Evolutionary conservation across 2,329 filamentous ascomycete genomes (phyloP).

Genomic region (Beauveria australis): DNA sequence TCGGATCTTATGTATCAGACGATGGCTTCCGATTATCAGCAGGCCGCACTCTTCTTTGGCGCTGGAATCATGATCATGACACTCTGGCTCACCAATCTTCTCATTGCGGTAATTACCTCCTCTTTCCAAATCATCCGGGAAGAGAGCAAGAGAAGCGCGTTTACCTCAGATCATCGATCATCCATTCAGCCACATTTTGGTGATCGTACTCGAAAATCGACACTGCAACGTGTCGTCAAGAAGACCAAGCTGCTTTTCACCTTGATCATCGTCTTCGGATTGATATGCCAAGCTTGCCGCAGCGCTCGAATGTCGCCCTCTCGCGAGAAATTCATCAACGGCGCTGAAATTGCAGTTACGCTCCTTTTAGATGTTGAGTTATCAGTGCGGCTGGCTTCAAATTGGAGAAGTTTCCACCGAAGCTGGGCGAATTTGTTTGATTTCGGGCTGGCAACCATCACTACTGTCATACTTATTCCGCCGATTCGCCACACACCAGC

Average conservation of each 20-base stretch:
- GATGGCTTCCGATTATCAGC: slow-evolving; percentile 82
- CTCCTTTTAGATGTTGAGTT: slow-evolving; percentile 76
- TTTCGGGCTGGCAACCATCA: slow-evolving; percentile 69
- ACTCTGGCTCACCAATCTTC: slow-evolving; percentile 90
- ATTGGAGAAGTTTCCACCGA: slow-evolving; percentile 74
- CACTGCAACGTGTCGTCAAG: slow-evolving; percentile 63
- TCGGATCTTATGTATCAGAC: slow-evolving; percentile 91
- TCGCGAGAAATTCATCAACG: slow-evolving; percentile 57
- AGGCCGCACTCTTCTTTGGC: slow-evolving; percentile 70
- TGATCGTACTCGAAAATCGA: slow-evolving; percentile 31
- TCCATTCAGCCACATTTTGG: slow-evolving; percentile 28
- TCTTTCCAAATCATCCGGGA: slow-evolving; percentile 98
- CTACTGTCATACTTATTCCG: slow-evolving; percentile 78
- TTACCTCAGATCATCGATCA: slow-evolving; percentile 63
- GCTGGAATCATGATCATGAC: slow-evolving; percentile 81
- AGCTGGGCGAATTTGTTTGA: slow-evolving; percentile 73
- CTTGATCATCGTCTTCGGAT: slow-evolving; percentile 65
- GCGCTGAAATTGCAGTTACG: slow-evolving; percentile 68
- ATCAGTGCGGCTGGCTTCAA: slow-evolving; percentile 62
- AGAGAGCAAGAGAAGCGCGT: slow-evolving; percentile 89
- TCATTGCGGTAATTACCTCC: slow-evolving; percentile 94
- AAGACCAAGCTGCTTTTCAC: slow-evolving; percentile 75
- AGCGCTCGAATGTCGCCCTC: slow-evolving; percentile 64
- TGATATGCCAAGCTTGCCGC: slow-evolving; percentile 70
- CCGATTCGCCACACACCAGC: slow-evolving; percentile 63